Percentiles rank a stretch among this genome's conserved stretches.
Conservation (phyloP, 2,329 filamentous ascomycete genomes). For the Aspergillus sp. region DNA sequence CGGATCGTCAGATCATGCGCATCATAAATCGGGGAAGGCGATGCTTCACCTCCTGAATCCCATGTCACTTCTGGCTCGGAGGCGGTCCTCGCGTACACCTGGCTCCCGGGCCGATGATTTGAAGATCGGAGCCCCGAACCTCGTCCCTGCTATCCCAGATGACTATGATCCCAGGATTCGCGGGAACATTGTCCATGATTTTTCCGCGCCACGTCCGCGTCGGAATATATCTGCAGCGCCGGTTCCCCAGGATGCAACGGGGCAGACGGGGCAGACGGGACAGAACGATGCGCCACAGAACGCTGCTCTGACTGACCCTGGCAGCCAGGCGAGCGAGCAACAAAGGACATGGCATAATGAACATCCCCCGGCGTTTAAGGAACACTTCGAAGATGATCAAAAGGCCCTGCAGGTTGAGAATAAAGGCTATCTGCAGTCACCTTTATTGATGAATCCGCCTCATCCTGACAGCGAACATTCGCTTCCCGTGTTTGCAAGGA, state of each 20-base stretch:
- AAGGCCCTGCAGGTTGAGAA: constrained; percentile 33
- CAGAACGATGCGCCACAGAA: constrained; percentile 10
- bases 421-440: constrained; percentile 37
- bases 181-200: constrained; percentile 57
- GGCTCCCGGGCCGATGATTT: constrained; percentile 44
- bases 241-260: constrained; percentile 7
- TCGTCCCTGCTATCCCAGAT: constrained; percentile 47
- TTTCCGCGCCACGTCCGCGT: constrained; percentile 51
- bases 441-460: constrained; percentile 24
- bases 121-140: constrained; percentile 41
- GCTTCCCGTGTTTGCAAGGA: constrained; percentile 39
- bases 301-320: constrained; percentile 1
- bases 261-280: constrained; percentile 3
- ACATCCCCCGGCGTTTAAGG: constrained; percentile 53
- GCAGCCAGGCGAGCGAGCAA: constrained; percentile 9
- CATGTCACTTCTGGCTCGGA: constrained; percentile 51
- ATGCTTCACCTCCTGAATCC: constrained; percentile 52
- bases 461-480: constrained; percentile 23
- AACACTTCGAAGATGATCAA: constrained; percentile 50
- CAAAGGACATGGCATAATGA: constrained; percentile 26
- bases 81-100: constrained; percentile 47
- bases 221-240: constrained; percentile 24
- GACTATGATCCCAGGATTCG: constrained; percentile 57
- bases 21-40: constrained; percentile 38
- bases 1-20: constrained; percentile 15